A percentile compares a stretch with the other conserved stretches of the same genome.
phyloP scores from a whole-genome alignment of 331 rosid genomes.

The Pyrus hybrid region DNA sequence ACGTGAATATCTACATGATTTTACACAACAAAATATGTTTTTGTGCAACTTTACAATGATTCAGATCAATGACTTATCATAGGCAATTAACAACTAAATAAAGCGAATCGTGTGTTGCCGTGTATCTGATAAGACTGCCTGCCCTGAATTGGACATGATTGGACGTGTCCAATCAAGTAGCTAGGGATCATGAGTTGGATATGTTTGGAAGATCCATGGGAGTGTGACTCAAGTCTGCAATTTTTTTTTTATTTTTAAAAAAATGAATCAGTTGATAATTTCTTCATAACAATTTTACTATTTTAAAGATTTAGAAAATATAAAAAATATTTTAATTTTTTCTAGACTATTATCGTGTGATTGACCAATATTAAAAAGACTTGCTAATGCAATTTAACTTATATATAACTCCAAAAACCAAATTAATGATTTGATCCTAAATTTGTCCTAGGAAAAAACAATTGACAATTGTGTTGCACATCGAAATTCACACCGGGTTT shows the following conservation, averaged over 20 bases:
- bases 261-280: no score
- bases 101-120: neutral
- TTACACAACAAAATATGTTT: no score
- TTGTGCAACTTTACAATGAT: no score
- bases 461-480: neutral
- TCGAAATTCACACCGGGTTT: neutral
- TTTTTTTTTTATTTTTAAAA: no score
- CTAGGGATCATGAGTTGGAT: no score
- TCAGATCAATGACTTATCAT: neutral
- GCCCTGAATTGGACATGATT: neutral
- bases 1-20: no score
- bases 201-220: neutral
- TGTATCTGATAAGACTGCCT: neutral
- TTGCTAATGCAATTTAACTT: neutral
- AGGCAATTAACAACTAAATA: neutral
- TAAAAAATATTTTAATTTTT: accelerated
- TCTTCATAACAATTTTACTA: accelerated
- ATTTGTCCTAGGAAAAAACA: neutral
- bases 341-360: accelerated
- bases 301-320: no score
- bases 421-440: neutral
- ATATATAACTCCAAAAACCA: neutral
- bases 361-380: accelerated
- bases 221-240: neutral
- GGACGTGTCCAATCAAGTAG: neutral